Base-by-base conservation (phyloP, 2,329 filamentous ascomycete genomes). In the Davidsoniella eucalypti region DNA sequence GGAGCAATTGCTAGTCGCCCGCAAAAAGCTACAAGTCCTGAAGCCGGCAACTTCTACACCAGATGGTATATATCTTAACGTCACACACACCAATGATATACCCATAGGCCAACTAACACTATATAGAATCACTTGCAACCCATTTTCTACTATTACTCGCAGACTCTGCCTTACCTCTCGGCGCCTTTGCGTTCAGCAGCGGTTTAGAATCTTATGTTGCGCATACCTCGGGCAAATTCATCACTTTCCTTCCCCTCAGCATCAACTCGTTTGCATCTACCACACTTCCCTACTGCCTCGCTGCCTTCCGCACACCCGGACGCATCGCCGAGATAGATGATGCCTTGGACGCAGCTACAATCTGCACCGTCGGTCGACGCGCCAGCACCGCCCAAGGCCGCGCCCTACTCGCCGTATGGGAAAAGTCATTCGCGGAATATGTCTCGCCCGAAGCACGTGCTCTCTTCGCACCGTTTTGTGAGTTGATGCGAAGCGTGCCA, bases 171-270 rank as follows among this genome's bases (percentile, higher is more conserved):
- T 75, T 92, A 2, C 85, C 85, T 1, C 71, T 92, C 0, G 85
- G 85, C 52, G 86, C 84, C n/a, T 92, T 92, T 65, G 85, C 85
- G 58, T 92, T 90, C 68, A 85, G 80, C 68, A 83, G 78, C 57
- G 84, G 84, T 2, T 73, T 92, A 14, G 85, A 92, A 66, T 90
- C 84, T 39, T 90, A 82, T 63, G 76, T 88, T 16, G 80, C 82
- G 3, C 85, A 92, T 67, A 69, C 70, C 56, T 54, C 62, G 16
- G 60, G 66, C 17, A 61, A 67, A 18, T 83, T 87, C 63, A 61
- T 75, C 41, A 64, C 68, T 43, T 92, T 92, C 65, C 72, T 92
- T 14, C 71, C 74, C 9, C 68, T 84, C 18, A 87, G 84, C 2
- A 65, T 90, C 5, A 72, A 76, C 5, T 82, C 83, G 7, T 76